phyloP scores from a whole-genome alignment of 2,329 filamentous ascomycete genomes.

The Paecilomyces fulvus region DNA sequence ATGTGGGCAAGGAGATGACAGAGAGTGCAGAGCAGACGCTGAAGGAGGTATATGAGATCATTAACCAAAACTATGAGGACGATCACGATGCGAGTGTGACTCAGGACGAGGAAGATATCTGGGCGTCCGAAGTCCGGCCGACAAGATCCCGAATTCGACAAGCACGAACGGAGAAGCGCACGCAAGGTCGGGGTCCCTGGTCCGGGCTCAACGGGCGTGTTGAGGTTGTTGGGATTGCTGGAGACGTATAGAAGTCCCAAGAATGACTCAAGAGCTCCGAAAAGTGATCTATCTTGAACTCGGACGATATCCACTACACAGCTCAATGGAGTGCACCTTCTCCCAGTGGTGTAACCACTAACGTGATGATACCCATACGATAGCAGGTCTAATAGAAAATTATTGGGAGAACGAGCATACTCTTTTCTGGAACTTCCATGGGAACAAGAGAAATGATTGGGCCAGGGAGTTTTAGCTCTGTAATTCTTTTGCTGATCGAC shows the following conservation, averaged over 20 bases:
- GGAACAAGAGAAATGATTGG: not conserved
- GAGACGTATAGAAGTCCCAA: constrained; percentile 1
- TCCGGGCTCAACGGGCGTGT: constrained; percentile 27
- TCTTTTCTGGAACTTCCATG: not conserved
- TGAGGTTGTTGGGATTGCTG: constrained; percentile 11
- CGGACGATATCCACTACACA: too few relatives aligned
- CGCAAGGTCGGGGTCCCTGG: constrained; percentile 27
- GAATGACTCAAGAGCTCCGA: not conserved
- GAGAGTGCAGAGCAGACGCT: constrained; percentile 21
- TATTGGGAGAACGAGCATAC: not conserved
- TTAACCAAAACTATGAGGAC: constrained; percentile 26
- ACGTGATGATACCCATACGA: not conserved
- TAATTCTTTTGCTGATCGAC: not conserved
- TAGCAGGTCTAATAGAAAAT: not conserved
- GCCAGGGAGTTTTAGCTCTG: not conserved
- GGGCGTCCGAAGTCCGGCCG: constrained; percentile 21
- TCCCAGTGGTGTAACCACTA: too few relatives aligned
- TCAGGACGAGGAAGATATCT: constrained; percentile 19
- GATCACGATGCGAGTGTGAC: constrained; percentile 7
- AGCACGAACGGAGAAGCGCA: constrained; percentile 14
- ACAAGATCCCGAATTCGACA: constrained; percentile 10
- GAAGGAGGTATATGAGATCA: constrained; percentile 21
- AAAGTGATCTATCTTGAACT: not conserved
- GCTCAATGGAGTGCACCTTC: too few relatives aligned
- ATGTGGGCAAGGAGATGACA: constrained; percentile 21